Base-by-base conservation (phyloP, 495 filamentous ascomycete species). In the Amorphotheca resinae region DNA sequence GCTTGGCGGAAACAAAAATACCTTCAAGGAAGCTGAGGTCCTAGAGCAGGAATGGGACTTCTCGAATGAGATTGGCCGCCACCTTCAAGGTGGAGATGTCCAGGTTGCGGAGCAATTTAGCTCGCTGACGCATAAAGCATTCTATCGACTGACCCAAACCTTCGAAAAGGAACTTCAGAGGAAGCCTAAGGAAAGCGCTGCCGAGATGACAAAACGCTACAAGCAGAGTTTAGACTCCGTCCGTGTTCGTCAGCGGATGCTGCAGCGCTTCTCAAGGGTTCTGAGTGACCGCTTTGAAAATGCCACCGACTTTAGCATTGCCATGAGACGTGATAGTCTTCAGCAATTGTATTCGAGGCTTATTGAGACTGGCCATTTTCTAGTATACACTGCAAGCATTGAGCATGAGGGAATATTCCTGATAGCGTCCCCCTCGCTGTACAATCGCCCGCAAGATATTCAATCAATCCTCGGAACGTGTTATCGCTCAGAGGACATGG, bases 71-170 rank as follows among this genome's bases (percentile, higher is more conserved):
- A 82, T 96, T 45, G 91, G 88, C 9, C 73, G 81, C 17, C 82
- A 86, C 52, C 71, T 98, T 28, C 79, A 89, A 38, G 84, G 84
- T 31, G 91, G 93, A 42, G 88, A 96, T 63, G 80, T 95, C 21
- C 87, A 96, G 64, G 93, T 96, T 28, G 91, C 91, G n/a, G 91
- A 98, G 63, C 93, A 98, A 55, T 98, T 96, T 57, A 91, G 82
- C 60, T 84, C 83, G 8, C 74, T 98, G 43, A 98, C 91, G 20
- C 82, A 82, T 51, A 95, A 93, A 61, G 84, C 87, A 22, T 65
- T 95, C 42, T 82, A 80, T 50, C 78, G 91, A 38, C 68, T 98
- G 37, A 93, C 81, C 59, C 73, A 79, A 42, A 85, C 87, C 38
- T 98, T 96, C 52, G 89, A 96, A 54, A 79, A 80, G 49, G 91